phyloP scores from a whole-genome alignment of 768 basidiomycete species.

The Agrocybe chaxingu region DNA sequence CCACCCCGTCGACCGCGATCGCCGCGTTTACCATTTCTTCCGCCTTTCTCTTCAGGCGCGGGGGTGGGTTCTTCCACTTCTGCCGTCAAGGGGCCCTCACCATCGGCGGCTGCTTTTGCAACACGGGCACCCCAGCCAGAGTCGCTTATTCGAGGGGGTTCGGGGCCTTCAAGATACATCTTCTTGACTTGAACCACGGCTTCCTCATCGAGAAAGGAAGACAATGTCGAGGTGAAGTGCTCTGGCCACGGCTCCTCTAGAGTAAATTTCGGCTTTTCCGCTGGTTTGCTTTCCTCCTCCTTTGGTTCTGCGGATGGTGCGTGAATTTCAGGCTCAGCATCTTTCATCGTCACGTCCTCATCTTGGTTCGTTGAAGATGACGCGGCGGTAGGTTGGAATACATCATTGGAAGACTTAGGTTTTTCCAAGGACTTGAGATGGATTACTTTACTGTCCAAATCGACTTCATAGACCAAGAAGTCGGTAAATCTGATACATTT shows the following conservation, averaged over 20 bases:
- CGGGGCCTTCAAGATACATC: conserved; percentile 79
- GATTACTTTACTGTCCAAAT: conserved; percentile 73
- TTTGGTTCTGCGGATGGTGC: background rate
- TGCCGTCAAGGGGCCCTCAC: conserved; percentile 2
- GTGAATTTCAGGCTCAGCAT: background rate
- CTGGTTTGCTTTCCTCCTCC: conserved; percentile 7
- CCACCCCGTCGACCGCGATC: conserved; percentile 36
- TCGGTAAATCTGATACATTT: conserved; percentile 78
- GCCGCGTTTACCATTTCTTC: conserved; percentile 45
- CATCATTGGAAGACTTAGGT: conserved; percentile 55
- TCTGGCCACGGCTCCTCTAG: conserved; percentile 64
- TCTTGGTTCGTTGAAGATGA: conserved; percentile 1
- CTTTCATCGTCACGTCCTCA: conserved; percentile 17
- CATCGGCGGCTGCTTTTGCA: conserved; percentile 21
- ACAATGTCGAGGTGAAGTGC: conserved; percentile 49
- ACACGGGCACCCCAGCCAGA: conserved; percentile 65
- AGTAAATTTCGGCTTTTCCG: conserved; percentile 1
- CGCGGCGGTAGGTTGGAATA: too few species aligned
- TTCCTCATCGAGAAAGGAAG: conserved; percentile 59
- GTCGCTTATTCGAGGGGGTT: conserved; percentile 71
- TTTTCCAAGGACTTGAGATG: conserved; percentile 77
- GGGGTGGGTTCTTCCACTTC: conserved; percentile 5
- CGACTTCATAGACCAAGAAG: conserved; percentile 92
- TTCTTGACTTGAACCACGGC: conserved; percentile 61
- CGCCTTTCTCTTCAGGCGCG: conserved; percentile 25